Conservation (phyloP, 1,284 basidiomycete species). For the Pseudozyma sp. region DNA sequence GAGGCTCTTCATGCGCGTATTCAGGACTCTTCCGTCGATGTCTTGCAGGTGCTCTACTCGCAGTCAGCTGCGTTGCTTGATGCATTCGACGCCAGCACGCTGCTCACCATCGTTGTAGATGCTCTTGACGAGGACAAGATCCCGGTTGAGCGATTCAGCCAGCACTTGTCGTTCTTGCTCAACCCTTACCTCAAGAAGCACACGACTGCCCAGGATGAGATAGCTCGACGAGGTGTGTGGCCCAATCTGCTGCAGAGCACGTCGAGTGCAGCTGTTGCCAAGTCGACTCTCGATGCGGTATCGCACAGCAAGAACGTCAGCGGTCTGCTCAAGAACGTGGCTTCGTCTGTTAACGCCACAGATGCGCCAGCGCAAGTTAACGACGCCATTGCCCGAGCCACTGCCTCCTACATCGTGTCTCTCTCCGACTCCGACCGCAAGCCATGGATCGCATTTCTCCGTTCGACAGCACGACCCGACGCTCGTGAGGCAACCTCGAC, state of each 20-base stretch:
- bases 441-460: conserved; percentile 31
- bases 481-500: conserved; percentile 3
- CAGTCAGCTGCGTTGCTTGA: conserved; percentile 30
- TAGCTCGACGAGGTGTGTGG: conserved; percentile 40
- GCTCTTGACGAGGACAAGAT: conserved; percentile 26
- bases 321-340: conserved; percentile 11
- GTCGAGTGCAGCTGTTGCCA: conserved; percentile 11
- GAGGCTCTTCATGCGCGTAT: conserved; percentile 57
- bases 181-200: conserved; percentile 25
- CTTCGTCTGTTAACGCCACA: conserved; percentile 10
- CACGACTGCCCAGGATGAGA: conserved; percentile 10
- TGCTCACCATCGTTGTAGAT: conserved; percentile 42
- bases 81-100: conserved; percentile 32
- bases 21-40: conserved; percentile 42
- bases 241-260: conserved; percentile 31
- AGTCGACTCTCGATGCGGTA: conserved; percentile 10
- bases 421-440: conserved; percentile 9
- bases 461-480: conserved; percentile 4
- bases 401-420: conserved; percentile 10
- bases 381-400: conserved; percentile 19
- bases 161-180: conserved; percentile 41
- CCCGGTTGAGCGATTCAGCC: conserved; percentile 23
- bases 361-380: conserved; percentile 20
- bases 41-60: conserved; percentile 52
- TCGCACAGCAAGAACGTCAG: conserved; percentile 12